phyloP scores from a whole-genome alignment of 768 basidiomycete species.

The Crassisporium funariophilum region DNA sequence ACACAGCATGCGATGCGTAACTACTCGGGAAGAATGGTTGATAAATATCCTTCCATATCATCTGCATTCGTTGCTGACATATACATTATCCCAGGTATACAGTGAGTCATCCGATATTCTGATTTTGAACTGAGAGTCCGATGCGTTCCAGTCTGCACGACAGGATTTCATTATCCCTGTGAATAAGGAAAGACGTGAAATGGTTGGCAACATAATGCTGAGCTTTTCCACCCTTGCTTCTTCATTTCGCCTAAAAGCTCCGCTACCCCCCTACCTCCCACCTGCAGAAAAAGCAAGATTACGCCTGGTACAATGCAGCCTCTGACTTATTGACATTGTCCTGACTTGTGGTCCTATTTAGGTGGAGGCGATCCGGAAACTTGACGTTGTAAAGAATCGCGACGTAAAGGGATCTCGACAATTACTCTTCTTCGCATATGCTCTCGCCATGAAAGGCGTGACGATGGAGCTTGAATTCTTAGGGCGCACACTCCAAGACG shows the following conservation, averaged over 20 bases:
- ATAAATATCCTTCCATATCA: slow-evolving; percentile 37
- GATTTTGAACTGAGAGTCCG: neutral
- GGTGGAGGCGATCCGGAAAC: slow-evolving; percentile 80
- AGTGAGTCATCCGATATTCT: slow-evolving; percentile 39
- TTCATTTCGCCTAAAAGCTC: slow-evolving; percentile 83
- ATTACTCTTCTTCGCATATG: slow-evolving; percentile 92
- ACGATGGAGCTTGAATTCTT: slow-evolving; percentile 86
- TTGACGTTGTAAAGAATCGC: slow-evolving; percentile 88
- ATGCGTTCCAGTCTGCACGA: slow-evolving; percentile 62
- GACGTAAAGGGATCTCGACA: slow-evolving; percentile 82
- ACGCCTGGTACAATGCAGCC: slow-evolving; percentile 53
- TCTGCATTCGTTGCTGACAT: slow-evolving; percentile 9
- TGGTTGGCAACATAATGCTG: slow-evolving; percentile 94
- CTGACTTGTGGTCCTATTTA: slow-evolving; percentile 25
- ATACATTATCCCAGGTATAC: slow-evolving; percentile 58
- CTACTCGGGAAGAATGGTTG: slow-evolving; percentile 95
- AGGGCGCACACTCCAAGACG: slow-evolving; percentile 79
- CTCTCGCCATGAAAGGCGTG: slow-evolving; percentile 91
- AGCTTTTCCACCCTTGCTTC: slow-evolving; percentile 82
- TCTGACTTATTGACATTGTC: neutral
- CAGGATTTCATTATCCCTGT: slow-evolving; percentile 90
- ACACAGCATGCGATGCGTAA: slow-evolving; percentile 98
- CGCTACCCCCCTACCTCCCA: slow-evolving; percentile 94
- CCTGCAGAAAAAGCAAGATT: slow-evolving; percentile 87
- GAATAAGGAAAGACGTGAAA: slow-evolving; percentile 84